These are phyloP conservation scores for Naumovozyma dairenensis DNA, from an alignment of 805 yeast genomes.

Conservation along the genomic window DNA sequence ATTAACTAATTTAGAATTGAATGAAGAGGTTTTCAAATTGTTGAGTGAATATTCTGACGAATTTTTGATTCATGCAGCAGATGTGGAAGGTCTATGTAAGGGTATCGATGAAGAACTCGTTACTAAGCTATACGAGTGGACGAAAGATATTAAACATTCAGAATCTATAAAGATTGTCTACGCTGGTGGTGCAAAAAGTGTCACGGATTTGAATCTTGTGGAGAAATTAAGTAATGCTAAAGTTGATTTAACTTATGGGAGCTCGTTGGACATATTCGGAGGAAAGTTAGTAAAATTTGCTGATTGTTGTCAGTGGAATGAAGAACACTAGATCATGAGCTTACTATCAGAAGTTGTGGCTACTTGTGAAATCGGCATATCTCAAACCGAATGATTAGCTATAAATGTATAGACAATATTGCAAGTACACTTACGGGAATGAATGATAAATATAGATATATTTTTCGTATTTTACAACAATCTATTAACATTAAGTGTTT, in stretches of 20 bases:
- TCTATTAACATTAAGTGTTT: no score
- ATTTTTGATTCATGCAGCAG: constrained; percentile 93
- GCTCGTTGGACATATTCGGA: constrained; percentile 91
- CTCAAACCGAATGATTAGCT: no score
- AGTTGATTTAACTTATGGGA: constrained; percentile 89
- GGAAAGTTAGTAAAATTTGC: constrained; percentile 68
- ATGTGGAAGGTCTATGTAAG: constrained; percentile 90
- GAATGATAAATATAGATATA: no score
- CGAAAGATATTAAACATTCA: constrained; percentile 19
- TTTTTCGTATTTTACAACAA: no score
- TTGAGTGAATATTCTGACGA: constrained; percentile 69
- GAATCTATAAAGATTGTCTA: constrained; percentile 60
- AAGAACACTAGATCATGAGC: constrained; percentile 10
- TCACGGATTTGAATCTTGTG: constrained; percentile 61
- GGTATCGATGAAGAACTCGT: constrained; percentile 87
- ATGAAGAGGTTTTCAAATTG: constrained; percentile 39
- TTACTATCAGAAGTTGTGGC: not conserved
- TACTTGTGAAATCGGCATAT: not conserved
- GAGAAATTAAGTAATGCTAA: constrained; percentile 59
- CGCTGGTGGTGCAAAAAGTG: constrained; percentile 90
- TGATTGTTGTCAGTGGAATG: constrained; percentile 73
- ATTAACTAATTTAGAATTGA: constrained; percentile 55
- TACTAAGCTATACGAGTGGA: constrained; percentile 65
- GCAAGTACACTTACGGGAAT: no score
- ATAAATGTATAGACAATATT: no score